Evolutionary conservation across 306 rosid genomes (phyloP), one percentile per base, ranked within the genome.

Genomic region (Trichosanthes cucumerina): DNA sequence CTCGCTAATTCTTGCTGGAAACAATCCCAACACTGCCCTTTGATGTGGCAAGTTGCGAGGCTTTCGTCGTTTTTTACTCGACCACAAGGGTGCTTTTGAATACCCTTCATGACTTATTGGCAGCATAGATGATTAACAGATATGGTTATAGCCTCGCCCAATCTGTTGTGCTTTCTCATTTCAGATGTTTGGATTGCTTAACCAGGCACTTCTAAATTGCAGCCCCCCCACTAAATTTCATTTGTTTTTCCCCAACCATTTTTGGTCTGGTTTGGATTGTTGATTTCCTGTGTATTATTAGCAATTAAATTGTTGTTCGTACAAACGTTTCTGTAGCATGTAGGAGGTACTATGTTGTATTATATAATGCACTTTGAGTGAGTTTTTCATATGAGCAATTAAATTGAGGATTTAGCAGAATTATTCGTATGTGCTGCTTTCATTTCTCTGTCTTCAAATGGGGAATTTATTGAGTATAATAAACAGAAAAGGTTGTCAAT

Each of bases 1-100:
- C 79, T 92, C 97, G 50, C 88, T 95, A 4, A 90, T 91, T 81
- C 97, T 92, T 78, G 97, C 97, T 1, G 98, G 98, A 83, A 89
- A 95, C 90, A 92, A 92, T 80, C 91, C 90, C 75, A 92, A 95
- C 75, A 76, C 89, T 31, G 91, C 87, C 65, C 43, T 91, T 15
- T 95, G 90, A 87, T 65, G 88, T 74, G 23, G 4, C 58, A 1
- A 36, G 58, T 18, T 33, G 1, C 38, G 6, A 13, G 6, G 2
- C 5, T 21, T 23, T 43, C n/a, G 6, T 19, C 49, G 1, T 3
- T 19, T 38, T 65, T 19, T 38, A 36, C 13, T 13, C 50, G 19
- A 21, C 18, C 28, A 9, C 74, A 39, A 4, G 74, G 31, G 28
- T 1, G 23, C 52, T 41, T 68, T 13, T n/a, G 7, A 68, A 39